phyloP scores from a whole-genome alignment of 192 early-diverging fungal species.

The Umbelopsis ramanniana region DNA sequence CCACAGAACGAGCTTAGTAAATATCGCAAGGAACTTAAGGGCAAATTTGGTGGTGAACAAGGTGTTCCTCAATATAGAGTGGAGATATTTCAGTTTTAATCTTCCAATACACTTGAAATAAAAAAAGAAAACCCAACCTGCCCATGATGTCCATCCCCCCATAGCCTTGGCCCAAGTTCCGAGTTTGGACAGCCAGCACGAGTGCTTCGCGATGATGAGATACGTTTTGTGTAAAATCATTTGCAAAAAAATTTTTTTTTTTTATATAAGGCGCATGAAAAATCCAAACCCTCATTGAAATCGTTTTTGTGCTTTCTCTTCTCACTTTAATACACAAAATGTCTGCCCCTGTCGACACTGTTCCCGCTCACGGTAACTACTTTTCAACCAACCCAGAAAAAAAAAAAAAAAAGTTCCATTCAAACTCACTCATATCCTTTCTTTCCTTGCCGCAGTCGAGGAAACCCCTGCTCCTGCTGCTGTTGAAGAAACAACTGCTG shows the following conservation, averaged over 20 bases:
- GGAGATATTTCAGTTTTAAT: constrained; percentile 54
- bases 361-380: constrained; percentile 3
- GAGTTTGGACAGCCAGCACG: constrained; percentile 19
- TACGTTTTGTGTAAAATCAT: constrained; percentile 16
- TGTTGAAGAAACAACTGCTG: background rate
- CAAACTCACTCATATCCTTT: constrained; percentile 6
- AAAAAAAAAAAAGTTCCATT: background rate
- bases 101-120: background rate
- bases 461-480: background rate
- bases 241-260: constrained; percentile 4
- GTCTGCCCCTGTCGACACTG: constrained; percentile 4
- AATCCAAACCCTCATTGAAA: background rate
- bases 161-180: constrained; percentile 7
- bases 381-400: background rate
- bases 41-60: constrained; percentile 49
- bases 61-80: constrained; percentile 54
- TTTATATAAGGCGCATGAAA: background rate
- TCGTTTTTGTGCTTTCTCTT: background rate
- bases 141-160: background rate
- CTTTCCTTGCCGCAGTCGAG: background rate
- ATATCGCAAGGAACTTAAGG: constrained; percentile 44
- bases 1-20: constrained; percentile 27
- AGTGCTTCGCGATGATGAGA: background rate
- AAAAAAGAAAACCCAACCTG: background rate
- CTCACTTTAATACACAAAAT: background rate